Base-by-base conservation (phyloP, 441 rosid species). In the Euphorbia schlechtendalii region DNA sequence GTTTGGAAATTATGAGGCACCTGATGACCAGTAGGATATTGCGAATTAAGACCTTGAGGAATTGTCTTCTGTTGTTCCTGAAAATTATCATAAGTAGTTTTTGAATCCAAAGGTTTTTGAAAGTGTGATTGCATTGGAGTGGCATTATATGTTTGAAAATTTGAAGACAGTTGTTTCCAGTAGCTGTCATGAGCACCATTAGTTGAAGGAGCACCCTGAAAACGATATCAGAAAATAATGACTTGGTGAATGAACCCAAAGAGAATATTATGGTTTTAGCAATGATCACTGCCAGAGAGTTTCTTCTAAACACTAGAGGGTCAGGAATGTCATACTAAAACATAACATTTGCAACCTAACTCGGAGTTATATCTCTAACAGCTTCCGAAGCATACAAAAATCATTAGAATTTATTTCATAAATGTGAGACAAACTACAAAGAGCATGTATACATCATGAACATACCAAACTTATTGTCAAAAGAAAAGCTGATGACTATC, bases 61-160 rank as follows among this genome's bases (percentile, higher is more conserved):
- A 80, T 77, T 78, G 69, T 65, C 78, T 80, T 80, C 72, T 83
- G 88, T 46, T 80, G 96, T 73, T 85, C 95, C 77, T 82, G 96
- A 78, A 82, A 87, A 67, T 82, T 84, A 69, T 83, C 84, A 79
- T 81, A 82, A 25, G 80, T 69, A 74, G 83, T 59, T 82, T 81
- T 86, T 63, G 85, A 62, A 73, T 88, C 92, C 69, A 76, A 59
- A 73, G 84, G 84, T 65, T 83, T 86, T 76, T 82, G 86, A 74
- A 77, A 83, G 48, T 83, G 83, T 64, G 84, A 74, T 74, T 81
- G 87, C 49, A 74, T 73, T 65, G 87, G 82, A 80, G 77, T 80
- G 56, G 78, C 81, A 66, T 83, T 82, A 68, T 89, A 85, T 73
- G 77, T 77, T 75, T 81, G 95, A 75, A 71, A 81, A 77, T 75